Evolutionary conservation across 148 eudicot genomes (phyloP), one percentile per base, ranked within the genome.

Genomic region (Spergularia bocconei): DNA sequence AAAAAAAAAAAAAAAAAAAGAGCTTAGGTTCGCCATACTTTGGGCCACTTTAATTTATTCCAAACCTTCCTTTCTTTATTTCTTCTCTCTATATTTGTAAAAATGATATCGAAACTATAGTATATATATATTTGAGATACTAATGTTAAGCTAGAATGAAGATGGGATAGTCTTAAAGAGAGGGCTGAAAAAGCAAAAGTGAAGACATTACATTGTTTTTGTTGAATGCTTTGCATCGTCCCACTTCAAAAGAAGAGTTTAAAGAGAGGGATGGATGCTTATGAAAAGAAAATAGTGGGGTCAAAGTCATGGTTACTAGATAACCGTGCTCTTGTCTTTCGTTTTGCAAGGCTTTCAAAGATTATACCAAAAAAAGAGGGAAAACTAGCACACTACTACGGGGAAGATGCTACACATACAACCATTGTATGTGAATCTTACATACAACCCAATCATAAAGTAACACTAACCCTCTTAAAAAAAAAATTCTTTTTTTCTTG

Each of bases 141-240:
- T 29, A 29, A 29, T 29, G 36, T 29, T 29, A 29, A 2, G 36
- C 36, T 29, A 29, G 36, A 29, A 29, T 29, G 89, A 84, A 82
- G 86, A 87, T 86, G 91, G 89, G 77, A 84, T 85, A 83, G 96
- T 93, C 96, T 77, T 86, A 87, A 87, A 93, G 91, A 75, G 84
- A 84, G 83, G 85, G 83, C 81, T 87, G 72, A 78, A 70, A 87
- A 90, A 88, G 90, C 53, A 78, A 90, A 93, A 89, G 93, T 75
- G 7, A 75, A 61, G 6, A 67, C 0, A 50, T 76, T 38, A 73
- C 54, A 68, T 83, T 72, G 58, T 69, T 61, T 61, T 54, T 54
- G 55, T 72, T 59, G 21, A 20, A 51, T 88, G 85, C 90, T 88
- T 88, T 91, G 73, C 83, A 86, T 87, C 88, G 80, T 84, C 48